phyloP scores from a whole-genome alignment of 2,329 filamentous ascomycete species.

The Aciculosporium take region DNA sequence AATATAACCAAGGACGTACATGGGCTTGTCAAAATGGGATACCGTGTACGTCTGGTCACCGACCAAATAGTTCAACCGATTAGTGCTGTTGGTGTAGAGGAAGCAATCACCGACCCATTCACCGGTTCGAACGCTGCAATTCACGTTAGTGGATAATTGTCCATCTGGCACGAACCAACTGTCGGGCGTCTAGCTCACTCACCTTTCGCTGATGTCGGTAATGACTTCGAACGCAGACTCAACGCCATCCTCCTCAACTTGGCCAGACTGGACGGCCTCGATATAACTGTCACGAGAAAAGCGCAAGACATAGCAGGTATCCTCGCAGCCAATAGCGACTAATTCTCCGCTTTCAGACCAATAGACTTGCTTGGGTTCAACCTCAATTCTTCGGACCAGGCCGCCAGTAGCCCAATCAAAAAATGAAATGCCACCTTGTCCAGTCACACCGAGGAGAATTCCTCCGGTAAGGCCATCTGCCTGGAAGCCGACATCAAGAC shows the following conservation, averaged over 20 bases:
- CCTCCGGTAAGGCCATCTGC: constrained; percentile 85
- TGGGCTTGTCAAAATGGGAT: constrained; percentile 87
- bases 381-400: constrained; percentile 83
- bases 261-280: constrained; percentile 65
- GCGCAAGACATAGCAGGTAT: constrained; percentile 85
- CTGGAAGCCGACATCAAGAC: constrained; percentile 87
- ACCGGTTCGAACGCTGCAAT: constrained; percentile 67
- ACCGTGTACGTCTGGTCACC: constrained; percentile 97
- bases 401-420: constrained; percentile 91
- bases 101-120: constrained; percentile 99
- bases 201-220: constrained; percentile 86
- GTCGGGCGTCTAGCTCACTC: constrained; percentile 13
- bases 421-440: constrained; percentile 86
- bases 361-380: constrained; percentile 63
- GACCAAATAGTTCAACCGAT: constrained; percentile 93
- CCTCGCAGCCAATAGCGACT: constrained; percentile 83
- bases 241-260: constrained; percentile 80
- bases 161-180: background rate
- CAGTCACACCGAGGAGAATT: constrained; percentile 82
- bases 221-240: constrained; percentile 94
- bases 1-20: constrained; percentile 92
- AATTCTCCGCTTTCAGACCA: constrained; percentile 97
- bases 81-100: constrained; percentile 94
- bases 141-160: background rate
- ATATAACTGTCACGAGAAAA: constrained; percentile 84